Evolutionary conservation across 1,139 yeast species (phyloP), one percentile per base, ranked within the genome.

Genomic region (Suhomyces wounanorum): DNA sequence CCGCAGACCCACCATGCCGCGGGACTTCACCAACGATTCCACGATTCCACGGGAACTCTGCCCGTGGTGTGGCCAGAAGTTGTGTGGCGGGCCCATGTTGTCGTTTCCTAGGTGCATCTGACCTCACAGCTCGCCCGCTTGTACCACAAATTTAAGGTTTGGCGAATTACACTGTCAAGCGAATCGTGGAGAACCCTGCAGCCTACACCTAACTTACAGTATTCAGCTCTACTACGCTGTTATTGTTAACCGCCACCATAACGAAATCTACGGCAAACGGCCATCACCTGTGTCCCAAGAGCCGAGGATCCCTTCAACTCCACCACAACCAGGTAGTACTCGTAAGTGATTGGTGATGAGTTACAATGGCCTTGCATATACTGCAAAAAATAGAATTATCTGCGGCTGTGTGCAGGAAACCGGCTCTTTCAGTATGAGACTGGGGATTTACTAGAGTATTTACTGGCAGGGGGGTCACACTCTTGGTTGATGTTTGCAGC

Each of bases 141-240:
- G 23, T 6, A 21, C 23, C 23, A 21, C 23, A 21, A 21, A 3
- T 21, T 38, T 38, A 38, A 38, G 25, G 31, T 38, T 38, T 38
- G 40, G 28, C 41, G 28, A 38, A 23, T 23, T 38, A 38, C 41
- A 23, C 41, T 23, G 17, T 23, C 41, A 23, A 38, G 41, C 41
- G 41, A 38, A 38, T 13, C 14, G 40, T 37, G 40, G 26, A 38
- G 41, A 38, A 38, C 41, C 41, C 41, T 38, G 41, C 41, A 38
- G 41, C 14, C 14, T 14, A 3, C 30, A 26, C 10, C 11, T 8
- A 10, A 4, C 30, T 26, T 26, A 8, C 33, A 2, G 33, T 11
- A 9, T 30, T 7, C 33, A 14, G 33, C 33, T 30, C 3, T 21
- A 21, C 23, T 21, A 21, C n/a, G 6, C 23, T 21, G 6, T 21